phyloP scores from a whole-genome alignment of 192 early-diverging fungal genomes.

The Coemansia sp. region DNA sequence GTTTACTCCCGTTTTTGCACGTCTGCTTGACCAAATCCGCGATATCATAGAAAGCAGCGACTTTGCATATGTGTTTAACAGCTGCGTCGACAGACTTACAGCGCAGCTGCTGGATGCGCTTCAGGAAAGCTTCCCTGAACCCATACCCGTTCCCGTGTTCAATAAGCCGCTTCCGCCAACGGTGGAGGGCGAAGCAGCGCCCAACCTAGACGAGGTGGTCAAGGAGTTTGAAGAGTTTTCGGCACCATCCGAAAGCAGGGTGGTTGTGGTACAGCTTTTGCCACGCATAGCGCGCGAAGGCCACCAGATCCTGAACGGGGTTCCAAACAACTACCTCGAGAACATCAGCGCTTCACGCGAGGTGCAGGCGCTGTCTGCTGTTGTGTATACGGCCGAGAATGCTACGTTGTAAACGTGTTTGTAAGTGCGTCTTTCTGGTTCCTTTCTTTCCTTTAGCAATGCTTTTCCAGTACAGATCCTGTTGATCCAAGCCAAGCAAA shows the following conservation, averaged over 20 bases:
- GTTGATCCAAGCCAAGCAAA: neutral
- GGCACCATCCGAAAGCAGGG: constrained; percentile 49
- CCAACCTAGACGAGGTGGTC: constrained; percentile 57
- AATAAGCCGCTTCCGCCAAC: constrained; percentile 43
- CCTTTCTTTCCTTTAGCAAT: neutral
- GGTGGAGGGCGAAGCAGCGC: constrained; percentile 41
- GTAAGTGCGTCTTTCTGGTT: neutral
- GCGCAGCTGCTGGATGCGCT: constrained; percentile 51
- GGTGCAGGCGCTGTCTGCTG: constrained; percentile 74
- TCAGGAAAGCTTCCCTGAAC: constrained; percentile 55
- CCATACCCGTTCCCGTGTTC: constrained; percentile 28
- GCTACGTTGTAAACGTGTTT: constrained; percentile 17
- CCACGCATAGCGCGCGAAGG: constrained; percentile 69
- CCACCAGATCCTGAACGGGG: constrained; percentile 72
- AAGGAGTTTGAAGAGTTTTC: constrained; percentile 63
- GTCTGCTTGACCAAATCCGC: constrained; percentile 82
- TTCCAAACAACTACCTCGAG: constrained; percentile 74
- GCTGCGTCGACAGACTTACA: constrained; percentile 51
- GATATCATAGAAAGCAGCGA: constrained; percentile 79
- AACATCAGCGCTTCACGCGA: constrained; percentile 71
- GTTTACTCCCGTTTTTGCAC: constrained; percentile 67
- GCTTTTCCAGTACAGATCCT: neutral
- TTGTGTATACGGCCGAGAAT: constrained; percentile 73
- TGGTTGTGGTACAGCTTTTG: constrained; percentile 65
- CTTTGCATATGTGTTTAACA: constrained; percentile 45